Evolutionary conservation across 2,329 filamentous ascomycete species (phyloP).

Genomic region (Ophiostoma triangulosporum): DNA sequence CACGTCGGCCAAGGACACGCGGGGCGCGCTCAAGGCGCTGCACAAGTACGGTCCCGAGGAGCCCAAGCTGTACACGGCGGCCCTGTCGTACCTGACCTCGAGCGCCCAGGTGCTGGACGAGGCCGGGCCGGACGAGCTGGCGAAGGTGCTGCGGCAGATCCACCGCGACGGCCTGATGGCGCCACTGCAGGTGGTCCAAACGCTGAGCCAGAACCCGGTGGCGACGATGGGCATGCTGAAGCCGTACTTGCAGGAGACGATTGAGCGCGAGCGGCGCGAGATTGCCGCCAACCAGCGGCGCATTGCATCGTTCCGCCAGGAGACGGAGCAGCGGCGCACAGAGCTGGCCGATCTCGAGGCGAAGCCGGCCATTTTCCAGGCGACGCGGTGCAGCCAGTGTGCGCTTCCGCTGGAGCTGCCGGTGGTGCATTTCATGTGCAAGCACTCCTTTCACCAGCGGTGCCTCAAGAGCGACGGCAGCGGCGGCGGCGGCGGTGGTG

Average conservation of each 20-base stretch:
- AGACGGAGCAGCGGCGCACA: constrained; percentile 65
- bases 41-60: constrained; percentile 86
- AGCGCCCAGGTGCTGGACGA: constrained; percentile 69
- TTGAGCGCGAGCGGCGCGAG: constrained; percentile 75
- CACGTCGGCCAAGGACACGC: constrained; percentile 81
- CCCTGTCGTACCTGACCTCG: constrained; percentile 85
- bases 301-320: constrained; percentile 69
- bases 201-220: constrained; percentile 53
- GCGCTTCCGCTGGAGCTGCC: constrained; percentile 68
- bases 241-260: constrained; percentile 76
- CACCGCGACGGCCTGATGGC: constrained; percentile 88
- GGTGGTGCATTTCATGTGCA: constrained; percentile 90
- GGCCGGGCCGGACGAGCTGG: constrained; percentile 69
- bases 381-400: constrained; percentile 77
- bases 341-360: constrained; percentile 66
- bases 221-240: constrained; percentile 98
- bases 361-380: constrained; percentile 81
- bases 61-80: constrained; percentile 82
- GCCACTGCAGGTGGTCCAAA: constrained; percentile 90
- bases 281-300: constrained; percentile 68
- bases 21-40: constrained; percentile 77
- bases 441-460: constrained; percentile 89
- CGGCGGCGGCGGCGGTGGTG: constrained; percentile 14
- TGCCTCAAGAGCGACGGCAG: constrained; percentile 45
- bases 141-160: constrained; percentile 69